Evolutionary conservation across 106 monocot genomes (phyloP).

Genomic region (Dendrobium huoshanense): DNA sequence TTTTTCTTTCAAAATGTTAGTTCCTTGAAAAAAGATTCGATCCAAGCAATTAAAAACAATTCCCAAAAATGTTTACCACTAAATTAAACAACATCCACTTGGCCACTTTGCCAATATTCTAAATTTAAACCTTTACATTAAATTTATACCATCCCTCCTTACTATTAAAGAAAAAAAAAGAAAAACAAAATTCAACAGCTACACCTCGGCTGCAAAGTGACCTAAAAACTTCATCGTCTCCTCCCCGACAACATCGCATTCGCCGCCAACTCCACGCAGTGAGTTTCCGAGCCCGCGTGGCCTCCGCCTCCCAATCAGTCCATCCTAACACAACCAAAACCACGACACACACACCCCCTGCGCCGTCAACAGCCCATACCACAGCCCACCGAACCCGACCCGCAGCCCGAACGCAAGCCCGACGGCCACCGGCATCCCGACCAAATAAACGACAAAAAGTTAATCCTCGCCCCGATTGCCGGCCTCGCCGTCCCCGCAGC

Average conservation of each 20-base stretch:
- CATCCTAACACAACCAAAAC: slow-evolving; percentile 40
- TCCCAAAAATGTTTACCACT: too few species aligned
- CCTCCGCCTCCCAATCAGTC: slow-evolving; percentile 79
- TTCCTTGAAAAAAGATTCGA: too few species aligned
- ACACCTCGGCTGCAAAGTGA: not conserved
- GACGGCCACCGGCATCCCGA: slow-evolving; percentile 79
- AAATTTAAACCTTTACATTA: not conserved
- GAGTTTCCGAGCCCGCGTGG: slow-evolving; percentile 54
- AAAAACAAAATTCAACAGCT: not conserved
- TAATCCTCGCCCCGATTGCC: slow-evolving; percentile 60
- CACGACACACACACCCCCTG: slow-evolving; percentile 46
- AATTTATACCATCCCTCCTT: too few species aligned
- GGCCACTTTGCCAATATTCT: not conserved
- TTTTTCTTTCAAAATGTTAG: too few species aligned
- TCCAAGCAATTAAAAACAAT: too few species aligned
- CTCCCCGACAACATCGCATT: not conserved
- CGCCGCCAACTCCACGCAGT: slow-evolving; percentile 15
- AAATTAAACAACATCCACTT: too few species aligned
- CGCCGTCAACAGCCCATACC: slow-evolving; percentile 72
- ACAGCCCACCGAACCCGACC: slow-evolving; percentile 66
- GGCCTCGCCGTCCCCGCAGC: slow-evolving; percentile 77
- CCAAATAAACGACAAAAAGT: slow-evolving; percentile 68
- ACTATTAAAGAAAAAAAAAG: not conserved
- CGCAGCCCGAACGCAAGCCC: slow-evolving; percentile 48
- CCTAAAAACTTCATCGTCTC: not conserved